Evolutionary conservation across 2,329 filamentous ascomycete species (phyloP).

Genomic region (Pseudogymnoascus sp.): DNA sequence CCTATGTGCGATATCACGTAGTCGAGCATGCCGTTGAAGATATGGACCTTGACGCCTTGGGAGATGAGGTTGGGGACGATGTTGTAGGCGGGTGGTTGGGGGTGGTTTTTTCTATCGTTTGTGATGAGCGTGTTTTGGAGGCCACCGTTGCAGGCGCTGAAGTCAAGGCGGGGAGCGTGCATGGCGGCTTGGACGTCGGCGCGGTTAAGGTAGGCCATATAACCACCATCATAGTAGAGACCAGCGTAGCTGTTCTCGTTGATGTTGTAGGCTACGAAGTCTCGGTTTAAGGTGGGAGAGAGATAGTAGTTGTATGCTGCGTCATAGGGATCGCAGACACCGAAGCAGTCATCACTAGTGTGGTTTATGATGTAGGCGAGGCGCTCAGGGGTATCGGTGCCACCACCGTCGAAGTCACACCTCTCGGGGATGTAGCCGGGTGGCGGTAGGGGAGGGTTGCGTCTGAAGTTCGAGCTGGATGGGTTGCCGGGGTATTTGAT

Average conservation of each 20-base stretch:
- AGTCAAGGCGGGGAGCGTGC: conserved; percentile 42
- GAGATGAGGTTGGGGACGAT: conserved; percentile 50
- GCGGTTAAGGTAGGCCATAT: conserved; percentile 52
- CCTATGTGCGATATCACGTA: conserved; percentile 53
- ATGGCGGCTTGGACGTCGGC: conserved; percentile 56
- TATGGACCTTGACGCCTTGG: conserved; percentile 49
- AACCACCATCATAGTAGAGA: conserved; percentile 40
- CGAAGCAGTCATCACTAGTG: not conserved
- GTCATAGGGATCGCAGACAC: conserved; percentile 3
- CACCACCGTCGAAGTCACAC: conserved; percentile 1
- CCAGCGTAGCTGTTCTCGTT: conserved; percentile 28
- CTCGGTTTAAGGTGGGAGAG: not conserved
- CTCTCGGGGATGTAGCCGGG: not conserved
- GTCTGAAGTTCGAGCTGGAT: not conserved
- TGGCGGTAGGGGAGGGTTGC: not conserved
- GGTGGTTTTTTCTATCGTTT: conserved; percentile 34
- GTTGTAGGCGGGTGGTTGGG: conserved; percentile 39
- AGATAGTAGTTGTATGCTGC: not conserved
- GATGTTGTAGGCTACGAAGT: conserved; percentile 53
- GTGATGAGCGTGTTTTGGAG: conserved; percentile 33
- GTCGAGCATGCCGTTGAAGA: conserved; percentile 55
- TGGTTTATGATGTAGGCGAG: conserved; percentile 2
- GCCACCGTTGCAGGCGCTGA: conserved; percentile 44
- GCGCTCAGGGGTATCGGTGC: conserved; percentile 1
- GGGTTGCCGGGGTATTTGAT: conserved; percentile 12